Conservation (phyloP, 2,329 filamentous ascomycete genomes). For the Ophiosphaerella herpotricha region DNA sequence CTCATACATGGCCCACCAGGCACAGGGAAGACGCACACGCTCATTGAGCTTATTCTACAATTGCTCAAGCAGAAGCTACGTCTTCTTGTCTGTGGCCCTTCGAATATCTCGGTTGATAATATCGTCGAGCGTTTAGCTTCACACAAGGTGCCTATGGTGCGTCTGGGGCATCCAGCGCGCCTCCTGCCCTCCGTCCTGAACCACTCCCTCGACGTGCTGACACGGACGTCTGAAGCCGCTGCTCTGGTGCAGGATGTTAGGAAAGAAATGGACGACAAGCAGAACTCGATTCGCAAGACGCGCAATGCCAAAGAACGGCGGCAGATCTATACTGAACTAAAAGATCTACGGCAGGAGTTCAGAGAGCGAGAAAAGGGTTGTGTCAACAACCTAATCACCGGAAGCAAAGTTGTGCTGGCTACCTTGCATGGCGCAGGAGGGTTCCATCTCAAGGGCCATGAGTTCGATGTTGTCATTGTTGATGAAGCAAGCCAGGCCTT, state of each 20-base stretch:
- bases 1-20: conserved; percentile 95
- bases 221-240: conserved; percentile 86
- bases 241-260: conserved; percentile 88
- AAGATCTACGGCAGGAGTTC: conserved; percentile 85
- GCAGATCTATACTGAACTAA: conserved; percentile 83
- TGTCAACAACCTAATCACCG: conserved; percentile 72
- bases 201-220: conserved; percentile 90
- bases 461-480: conserved; percentile 92
- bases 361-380: conserved; percentile 82
- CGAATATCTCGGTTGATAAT: conserved; percentile 97
- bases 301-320: conserved; percentile 77
- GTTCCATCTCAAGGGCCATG: conserved; percentile 75
- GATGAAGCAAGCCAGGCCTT: conserved; percentile 96
- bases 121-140: conserved; percentile 90
- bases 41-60: conserved; percentile 95
- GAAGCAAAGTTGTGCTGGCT: conserved; percentile 85
- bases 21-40: conserved; percentile 94
- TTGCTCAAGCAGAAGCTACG: conserved; percentile 73
- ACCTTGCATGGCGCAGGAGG: conserved; percentile 93
- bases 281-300: conserved; percentile 85
- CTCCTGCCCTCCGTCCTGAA: conserved; percentile 84
- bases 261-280: conserved; percentile 90
- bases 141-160: conserved; percentile 83
- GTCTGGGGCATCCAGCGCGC: conserved; percentile 89
- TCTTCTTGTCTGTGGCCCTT: conserved; percentile 91